Conservation (phyloP, 805 yeast genomes). For the Metschnikowia matae region DNA sequence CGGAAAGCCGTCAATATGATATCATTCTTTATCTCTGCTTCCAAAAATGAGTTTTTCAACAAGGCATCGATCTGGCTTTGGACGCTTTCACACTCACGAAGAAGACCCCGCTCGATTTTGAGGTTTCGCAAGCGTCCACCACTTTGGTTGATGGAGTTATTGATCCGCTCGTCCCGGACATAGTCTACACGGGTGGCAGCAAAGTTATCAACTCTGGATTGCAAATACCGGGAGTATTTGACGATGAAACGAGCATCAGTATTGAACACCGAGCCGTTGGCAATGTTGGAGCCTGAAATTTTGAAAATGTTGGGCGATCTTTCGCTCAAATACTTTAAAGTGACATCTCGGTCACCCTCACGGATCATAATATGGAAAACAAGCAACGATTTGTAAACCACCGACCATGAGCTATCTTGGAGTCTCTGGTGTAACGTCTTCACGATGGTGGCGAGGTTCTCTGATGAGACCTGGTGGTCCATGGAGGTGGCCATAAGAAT, state of each 20-base stretch:
- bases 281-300: slow-evolving; percentile 33
- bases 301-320: slow-evolving; percentile 49
- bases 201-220: slow-evolving; percentile 64
- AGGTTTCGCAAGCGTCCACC: slow-evolving; percentile 64
- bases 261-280: slow-evolving; percentile 34
- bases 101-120: slow-evolving; percentile 70
- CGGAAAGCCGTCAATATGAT: slow-evolving; percentile 79
- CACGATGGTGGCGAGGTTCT: slow-evolving; percentile 67
- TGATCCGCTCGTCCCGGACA: slow-evolving; percentile 62
- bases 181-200: slow-evolving; percentile 65
- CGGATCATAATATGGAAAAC: slow-evolving; percentile 88
- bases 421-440: slow-evolving; percentile 57
- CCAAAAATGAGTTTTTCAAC: slow-evolving; percentile 68
- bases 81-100: slow-evolving; percentile 82
- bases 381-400: slow-evolving; percentile 79
- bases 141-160: slow-evolving; percentile 41
- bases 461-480: slow-evolving; percentile 37
- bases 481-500: slow-evolving; percentile 66
- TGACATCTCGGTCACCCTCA: slow-evolving; percentile 81
- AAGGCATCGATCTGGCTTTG: slow-evolving; percentile 76
- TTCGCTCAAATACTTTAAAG: slow-evolving; percentile 54
- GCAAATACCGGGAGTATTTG: slow-evolving; percentile 69
- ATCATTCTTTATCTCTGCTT: slow-evolving; percentile 80
- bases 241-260: slow-evolving; percentile 54
- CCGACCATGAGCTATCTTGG: slow-evolving; percentile 84